Conservation (phyloP, 2,329 filamentous ascomycete species). For the Diplodia corticola region DNA sequence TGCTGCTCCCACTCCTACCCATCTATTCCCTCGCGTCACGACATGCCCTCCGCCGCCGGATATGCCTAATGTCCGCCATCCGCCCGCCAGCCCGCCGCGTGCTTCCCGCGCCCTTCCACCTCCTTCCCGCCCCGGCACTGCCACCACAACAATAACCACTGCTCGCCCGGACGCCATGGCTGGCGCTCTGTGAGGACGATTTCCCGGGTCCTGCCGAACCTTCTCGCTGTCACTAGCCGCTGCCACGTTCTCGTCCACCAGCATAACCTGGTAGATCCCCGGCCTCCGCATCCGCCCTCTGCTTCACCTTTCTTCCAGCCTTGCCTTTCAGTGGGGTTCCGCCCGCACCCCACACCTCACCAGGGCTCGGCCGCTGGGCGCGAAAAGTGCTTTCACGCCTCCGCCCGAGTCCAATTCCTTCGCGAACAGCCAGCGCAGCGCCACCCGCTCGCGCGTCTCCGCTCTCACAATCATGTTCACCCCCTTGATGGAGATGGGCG, state of each 20-base stretch:
- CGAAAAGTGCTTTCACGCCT: background rate
- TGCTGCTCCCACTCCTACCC: background rate
- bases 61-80: slow-evolving; percentile 15
- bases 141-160: background rate
- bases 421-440: background rate
- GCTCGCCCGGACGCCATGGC: background rate
- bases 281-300: background rate
- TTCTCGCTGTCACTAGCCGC: background rate
- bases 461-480: slow-evolving; percentile 33
- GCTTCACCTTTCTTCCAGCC: background rate
- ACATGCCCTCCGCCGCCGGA: slow-evolving; percentile 2
- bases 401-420: background rate
- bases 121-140: background rate
- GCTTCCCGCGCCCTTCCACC: slow-evolving; percentile 4
- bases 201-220: background rate
- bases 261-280: background rate
- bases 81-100: background rate
- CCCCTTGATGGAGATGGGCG: slow-evolving; percentile 33
- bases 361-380: background rate
- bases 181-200: slow-evolving; percentile 5
- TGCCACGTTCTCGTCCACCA: background rate
- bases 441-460: background rate
- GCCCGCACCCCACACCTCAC: background rate
- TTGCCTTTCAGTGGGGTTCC: slow-evolving; percentile 2
- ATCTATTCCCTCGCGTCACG: background rate